These are phyloP conservation scores for Syzygium aromaticum DNA, from an alignment of 345 rosid genomes.

Conservation along the genomic window DNA sequence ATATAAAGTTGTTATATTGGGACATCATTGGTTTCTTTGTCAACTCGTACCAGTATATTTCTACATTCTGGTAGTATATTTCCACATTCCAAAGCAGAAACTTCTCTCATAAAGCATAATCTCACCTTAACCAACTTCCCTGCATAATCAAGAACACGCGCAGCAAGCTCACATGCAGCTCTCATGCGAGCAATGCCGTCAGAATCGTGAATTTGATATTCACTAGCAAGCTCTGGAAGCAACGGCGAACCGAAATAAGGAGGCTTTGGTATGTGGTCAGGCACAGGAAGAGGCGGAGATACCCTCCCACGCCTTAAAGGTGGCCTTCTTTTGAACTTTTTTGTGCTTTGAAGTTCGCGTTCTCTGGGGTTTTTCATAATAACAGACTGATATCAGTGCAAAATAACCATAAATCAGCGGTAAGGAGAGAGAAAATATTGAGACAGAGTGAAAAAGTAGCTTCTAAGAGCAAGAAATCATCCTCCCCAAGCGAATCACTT, in stretches of 20 bases:
- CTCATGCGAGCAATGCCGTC: slow-evolving; percentile 63
- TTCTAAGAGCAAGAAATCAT: not conserved
- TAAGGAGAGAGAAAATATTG: not conserved
- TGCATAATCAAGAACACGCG: slow-evolving; percentile 67
- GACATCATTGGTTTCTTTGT: not conserved
- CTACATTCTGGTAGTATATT: not conserved
- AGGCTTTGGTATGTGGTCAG: slow-evolving; percentile 73
- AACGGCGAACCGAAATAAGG: slow-evolving; percentile 50
- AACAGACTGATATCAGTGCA: not conserved
- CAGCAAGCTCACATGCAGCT: slow-evolving; percentile 93
- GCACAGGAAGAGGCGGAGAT: slow-evolving; percentile 68
- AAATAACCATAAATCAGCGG: not conserved
- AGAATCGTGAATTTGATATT: slow-evolving; percentile 65
- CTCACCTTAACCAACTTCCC: slow-evolving; percentile 80
- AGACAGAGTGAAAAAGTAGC: not conserved
- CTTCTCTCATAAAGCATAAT: not conserved
- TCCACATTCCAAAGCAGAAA: not conserved
- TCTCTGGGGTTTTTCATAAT: slow-evolving; percentile 29
- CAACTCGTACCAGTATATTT: not conserved
- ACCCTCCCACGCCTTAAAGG: slow-evolving; percentile 80
- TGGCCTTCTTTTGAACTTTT: slow-evolving; percentile 37
- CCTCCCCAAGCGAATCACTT: not conserved
- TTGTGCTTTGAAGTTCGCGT: slow-evolving; percentile 38
- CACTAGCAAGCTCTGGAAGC: slow-evolving; percentile 32
- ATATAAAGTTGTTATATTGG: not conserved